Conservation (phyloP, 2,329 filamentous ascomycete genomes). For the Phaeomoniella chlamydospora region DNA sequence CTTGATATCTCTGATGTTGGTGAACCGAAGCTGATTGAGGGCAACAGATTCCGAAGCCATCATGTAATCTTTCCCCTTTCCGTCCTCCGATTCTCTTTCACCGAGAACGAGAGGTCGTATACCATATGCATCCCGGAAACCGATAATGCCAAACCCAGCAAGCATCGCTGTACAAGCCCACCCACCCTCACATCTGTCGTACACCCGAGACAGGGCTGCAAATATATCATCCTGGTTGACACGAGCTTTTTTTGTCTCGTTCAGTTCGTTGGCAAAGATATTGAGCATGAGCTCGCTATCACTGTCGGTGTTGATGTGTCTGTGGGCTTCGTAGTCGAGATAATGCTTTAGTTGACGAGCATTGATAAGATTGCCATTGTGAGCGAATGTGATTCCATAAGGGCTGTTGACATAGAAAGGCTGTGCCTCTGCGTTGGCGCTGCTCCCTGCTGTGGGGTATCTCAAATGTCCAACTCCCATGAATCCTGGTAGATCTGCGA, state of each 20-base stretch:
- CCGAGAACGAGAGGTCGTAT: conserved; percentile 75
- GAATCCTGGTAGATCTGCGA: conserved; percentile 63
- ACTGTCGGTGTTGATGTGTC: conserved; percentile 81
- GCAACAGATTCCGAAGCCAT: conserved; percentile 83
- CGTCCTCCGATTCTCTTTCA: conserved; percentile 52
- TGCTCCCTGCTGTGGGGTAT: conserved; percentile 81
- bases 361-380: conserved; percentile 86
- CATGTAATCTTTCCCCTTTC: conserved; percentile 66
- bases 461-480: conserved; percentile 78
- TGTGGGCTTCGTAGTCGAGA: conserved; percentile 63
- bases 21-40: conserved; percentile 66
- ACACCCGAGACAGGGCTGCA: conserved; percentile 55
- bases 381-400: conserved; percentile 66
- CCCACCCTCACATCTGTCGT: conserved; percentile 56
- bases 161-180: conserved; percentile 75
- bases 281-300: conserved; percentile 83
- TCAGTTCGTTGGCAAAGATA: conserved; percentile 70
- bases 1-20: conserved; percentile 58
- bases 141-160: conserved; percentile 65
- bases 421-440: conserved; percentile 72
- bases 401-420: conserved; percentile 86
- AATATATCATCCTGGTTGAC: conserved; percentile 70
- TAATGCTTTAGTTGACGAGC: conserved; percentile 53
- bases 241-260: conserved; percentile 66
- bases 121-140: conserved; percentile 65